Evolutionary conservation across 1,139 yeast species (phyloP).

Genomic region (Trichomonascaceae sp.): DNA sequence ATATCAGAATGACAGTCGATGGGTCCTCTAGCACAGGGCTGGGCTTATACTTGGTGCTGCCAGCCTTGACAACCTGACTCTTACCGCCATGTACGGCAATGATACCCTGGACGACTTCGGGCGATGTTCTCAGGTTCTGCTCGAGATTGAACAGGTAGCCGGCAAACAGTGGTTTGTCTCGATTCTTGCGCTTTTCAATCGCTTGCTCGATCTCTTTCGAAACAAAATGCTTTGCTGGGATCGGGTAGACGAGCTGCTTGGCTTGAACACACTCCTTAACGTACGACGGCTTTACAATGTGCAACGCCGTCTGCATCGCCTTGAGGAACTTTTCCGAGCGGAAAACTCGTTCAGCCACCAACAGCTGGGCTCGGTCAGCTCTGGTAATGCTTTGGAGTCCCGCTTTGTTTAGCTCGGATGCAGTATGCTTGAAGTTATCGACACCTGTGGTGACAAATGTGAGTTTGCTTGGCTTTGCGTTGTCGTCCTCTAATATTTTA

Average conservation of each 20-base stretch:
- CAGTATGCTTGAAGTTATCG: constrained; percentile 5
- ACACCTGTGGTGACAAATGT: constrained; percentile 14
- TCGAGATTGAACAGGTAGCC: constrained; percentile 44
- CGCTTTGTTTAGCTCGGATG: constrained; percentile 12
- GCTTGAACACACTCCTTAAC: constrained; percentile 15
- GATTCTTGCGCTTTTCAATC: constrained; percentile 19
- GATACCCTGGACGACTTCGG: constrained; percentile 55
- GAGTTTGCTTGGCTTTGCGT: constrained; percentile 6
- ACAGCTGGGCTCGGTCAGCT: constrained; percentile 20
- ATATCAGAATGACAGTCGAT: constrained; percentile 6
- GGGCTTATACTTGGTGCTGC: constrained; percentile 1
- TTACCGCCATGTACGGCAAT: constrained; percentile 38
- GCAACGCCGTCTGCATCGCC: constrained; percentile 30
- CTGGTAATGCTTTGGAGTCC: constrained; percentile 21
- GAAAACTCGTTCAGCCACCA: constrained; percentile 61
- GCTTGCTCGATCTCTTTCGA: constrained; percentile 15
- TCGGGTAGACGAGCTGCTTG: constrained; percentile 8
- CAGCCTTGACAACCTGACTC: neutral
- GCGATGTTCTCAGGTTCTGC: constrained; percentile 32
- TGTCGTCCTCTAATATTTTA: too few relatives aligned
- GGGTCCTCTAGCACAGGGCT: constrained; percentile 5
- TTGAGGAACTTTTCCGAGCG: constrained; percentile 77
- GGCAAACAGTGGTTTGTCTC: constrained; percentile 29
- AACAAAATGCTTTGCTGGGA: constrained; percentile 19
- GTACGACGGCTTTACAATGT: constrained; percentile 26